A percentile compares a stretch with the other conserved stretches of the same genome.
phyloP scores from a whole-genome alignment of 225 moss, liverwort and hornwort genomes.

The Takakia lepidozioides region DNA sequence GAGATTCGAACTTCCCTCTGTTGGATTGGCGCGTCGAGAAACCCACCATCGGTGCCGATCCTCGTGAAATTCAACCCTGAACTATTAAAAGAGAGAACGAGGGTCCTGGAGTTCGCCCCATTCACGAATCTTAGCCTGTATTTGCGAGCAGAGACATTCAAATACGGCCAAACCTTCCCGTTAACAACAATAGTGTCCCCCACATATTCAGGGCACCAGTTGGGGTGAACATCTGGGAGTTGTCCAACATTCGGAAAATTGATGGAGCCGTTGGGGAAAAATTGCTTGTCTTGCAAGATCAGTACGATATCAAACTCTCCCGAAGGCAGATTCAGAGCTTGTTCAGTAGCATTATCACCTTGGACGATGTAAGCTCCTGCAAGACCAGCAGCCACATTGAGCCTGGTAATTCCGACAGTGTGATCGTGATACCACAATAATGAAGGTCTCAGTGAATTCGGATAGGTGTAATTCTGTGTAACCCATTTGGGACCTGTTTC shows the following conservation, averaged over 20 bases:
- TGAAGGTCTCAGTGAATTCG: slow-evolving; percentile 31
- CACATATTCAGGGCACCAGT: slow-evolving; percentile 11
- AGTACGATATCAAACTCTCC: slow-evolving; percentile 26
- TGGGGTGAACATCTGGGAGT: neutral
- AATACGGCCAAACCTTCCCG: slow-evolving; percentile 9
- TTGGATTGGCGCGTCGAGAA: slow-evolving; percentile 16
- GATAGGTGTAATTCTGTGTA: slow-evolving; percentile 48
- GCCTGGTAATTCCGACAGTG: slow-evolving; percentile 45
- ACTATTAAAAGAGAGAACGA: slow-evolving; percentile 15
- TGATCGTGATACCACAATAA: slow-evolving; percentile 85
- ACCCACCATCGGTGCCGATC: slow-evolving; percentile 57
- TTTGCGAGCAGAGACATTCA: neutral
- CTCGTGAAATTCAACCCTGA: slow-evolving; percentile 17
- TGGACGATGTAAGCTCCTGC: slow-evolving; percentile 25
- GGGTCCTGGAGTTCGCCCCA: slow-evolving; percentile 32
- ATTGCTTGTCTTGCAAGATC: slow-evolving; percentile 21
- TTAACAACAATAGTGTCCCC: slow-evolving; percentile 12
- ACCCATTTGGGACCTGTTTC: slow-evolving; percentile 30
- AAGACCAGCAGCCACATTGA: slow-evolving; percentile 52
- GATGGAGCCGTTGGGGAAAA: slow-evolving; percentile 24
- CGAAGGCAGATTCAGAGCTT: neutral
- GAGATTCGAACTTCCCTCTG: slow-evolving; percentile 8
- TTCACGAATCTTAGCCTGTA: slow-evolving; percentile 30
- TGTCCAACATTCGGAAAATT: slow-evolving; percentile 9
- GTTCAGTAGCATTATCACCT: neutral